phyloP scores from a whole-genome alignment of 306 rosid species.

The Elaeagnus macrophylla region DNA sequence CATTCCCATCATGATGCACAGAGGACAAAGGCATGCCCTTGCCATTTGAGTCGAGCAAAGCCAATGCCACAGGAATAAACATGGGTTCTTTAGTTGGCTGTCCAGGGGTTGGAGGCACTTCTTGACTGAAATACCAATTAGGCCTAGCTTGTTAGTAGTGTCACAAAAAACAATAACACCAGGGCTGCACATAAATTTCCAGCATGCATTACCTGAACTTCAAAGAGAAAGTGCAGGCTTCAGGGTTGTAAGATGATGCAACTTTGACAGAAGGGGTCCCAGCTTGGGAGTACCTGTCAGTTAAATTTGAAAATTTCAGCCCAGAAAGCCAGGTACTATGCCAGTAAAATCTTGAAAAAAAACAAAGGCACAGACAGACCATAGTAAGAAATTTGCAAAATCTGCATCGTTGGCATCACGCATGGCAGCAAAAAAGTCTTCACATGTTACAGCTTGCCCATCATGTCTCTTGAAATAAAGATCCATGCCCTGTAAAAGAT shows the following conservation, averaged over 20 bases:
- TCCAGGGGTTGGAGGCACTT: slow-evolving; percentile 81
- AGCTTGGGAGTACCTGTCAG: slow-evolving; percentile 92
- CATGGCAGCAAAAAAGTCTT: slow-evolving; percentile 93
- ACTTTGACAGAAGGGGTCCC: slow-evolving; percentile 85
- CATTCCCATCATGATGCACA: slow-evolving; percentile 54
- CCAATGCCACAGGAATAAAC: slow-evolving; percentile 80
- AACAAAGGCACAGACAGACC: slow-evolving; percentile 33
- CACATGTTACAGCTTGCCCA: slow-evolving; percentile 98
- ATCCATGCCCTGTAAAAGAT: slow-evolving; percentile 81
- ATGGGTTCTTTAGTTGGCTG: slow-evolving; percentile 83
- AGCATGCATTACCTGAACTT: slow-evolving; percentile 54
- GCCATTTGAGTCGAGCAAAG: slow-evolving; percentile 74
- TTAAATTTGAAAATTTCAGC: not conserved
- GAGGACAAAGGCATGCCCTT: slow-evolving; percentile 61
- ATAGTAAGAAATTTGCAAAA: slow-evolving; percentile 80
- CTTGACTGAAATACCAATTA: slow-evolving; percentile 59
- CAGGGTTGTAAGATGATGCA: slow-evolving; percentile 64
- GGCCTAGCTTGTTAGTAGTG: slow-evolving; percentile 24
- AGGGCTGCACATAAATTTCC: slow-evolving; percentile 5
- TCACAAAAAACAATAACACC: slow-evolving; percentile 12
- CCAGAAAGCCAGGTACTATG: not conserved
- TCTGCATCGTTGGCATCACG: slow-evolving; percentile 85
- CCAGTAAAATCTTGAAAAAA: not conserved
- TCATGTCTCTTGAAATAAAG: slow-evolving; percentile 95
- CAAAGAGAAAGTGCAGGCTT: slow-evolving; percentile 58